Conservation (phyloP, 2,329 filamentous ascomycete species). For the Talaromyces funiculosus region DNA sequence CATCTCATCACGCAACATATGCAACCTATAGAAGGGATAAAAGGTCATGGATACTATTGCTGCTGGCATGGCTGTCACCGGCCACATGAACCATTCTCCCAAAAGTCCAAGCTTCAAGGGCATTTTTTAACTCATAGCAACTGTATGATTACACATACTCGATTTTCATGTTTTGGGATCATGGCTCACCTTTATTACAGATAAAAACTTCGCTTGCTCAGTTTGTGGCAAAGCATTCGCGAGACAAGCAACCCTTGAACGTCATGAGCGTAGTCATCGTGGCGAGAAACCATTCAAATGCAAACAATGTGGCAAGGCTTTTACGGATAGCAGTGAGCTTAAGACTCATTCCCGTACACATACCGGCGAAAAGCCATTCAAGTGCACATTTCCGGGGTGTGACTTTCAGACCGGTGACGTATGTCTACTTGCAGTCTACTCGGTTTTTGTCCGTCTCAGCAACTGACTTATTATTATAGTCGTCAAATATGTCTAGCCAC, state of each 20-base stretch:
- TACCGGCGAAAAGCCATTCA: conserved; percentile 41
- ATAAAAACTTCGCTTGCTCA: conserved; percentile 39
- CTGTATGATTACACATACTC: conserved; percentile 24
- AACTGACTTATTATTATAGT: conserved; percentile 22
- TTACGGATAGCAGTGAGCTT: conserved; percentile 42
- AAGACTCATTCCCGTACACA: conserved; percentile 42
- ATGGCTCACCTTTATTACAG: conserved; percentile 19
- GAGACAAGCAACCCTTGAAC: conserved; percentile 39
- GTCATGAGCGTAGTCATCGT: conserved; percentile 41
- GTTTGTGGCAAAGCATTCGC: conserved; percentile 40
- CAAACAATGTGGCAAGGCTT: conserved; percentile 37
- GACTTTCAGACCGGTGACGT: conserved; percentile 41
- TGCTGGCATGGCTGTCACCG: conserved; percentile 40
- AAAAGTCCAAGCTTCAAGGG: conserved; percentile 42
- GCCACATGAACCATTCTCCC: conserved; percentile 40
- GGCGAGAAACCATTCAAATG: conserved; percentile 41
- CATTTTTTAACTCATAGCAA: conserved; percentile 43
- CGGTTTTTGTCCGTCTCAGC: not conserved
- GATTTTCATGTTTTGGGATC: not conserved
- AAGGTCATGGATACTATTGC: conserved; percentile 41
- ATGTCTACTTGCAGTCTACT: conserved; percentile 16
- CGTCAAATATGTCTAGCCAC: conserved; percentile 43
- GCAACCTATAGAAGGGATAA: conserved; percentile 31
- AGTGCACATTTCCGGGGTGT: conserved; percentile 39
- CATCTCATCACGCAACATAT: conserved; percentile 36